Conservation (phyloP, 2,329 filamentous ascomycete genomes). For the Purpureocillium takamizusanense region DNA sequence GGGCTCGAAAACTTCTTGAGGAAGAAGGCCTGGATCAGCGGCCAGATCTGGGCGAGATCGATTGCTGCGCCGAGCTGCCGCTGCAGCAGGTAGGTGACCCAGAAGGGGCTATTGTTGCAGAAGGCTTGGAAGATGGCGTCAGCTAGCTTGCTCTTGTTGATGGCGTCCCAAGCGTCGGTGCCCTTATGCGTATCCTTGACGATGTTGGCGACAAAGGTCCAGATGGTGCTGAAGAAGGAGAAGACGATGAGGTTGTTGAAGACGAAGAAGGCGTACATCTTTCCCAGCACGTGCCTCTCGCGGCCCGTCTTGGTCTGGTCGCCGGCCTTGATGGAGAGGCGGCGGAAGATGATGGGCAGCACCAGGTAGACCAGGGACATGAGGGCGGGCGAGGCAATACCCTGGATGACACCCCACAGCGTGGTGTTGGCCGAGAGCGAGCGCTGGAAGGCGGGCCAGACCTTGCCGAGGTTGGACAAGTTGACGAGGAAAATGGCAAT, state of each 20-base stretch:
- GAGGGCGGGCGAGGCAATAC: conserved; percentile 80
- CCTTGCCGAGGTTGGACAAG: conserved; percentile 64
- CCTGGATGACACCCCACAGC: conserved; percentile 83
- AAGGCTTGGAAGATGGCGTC: conserved; percentile 61
- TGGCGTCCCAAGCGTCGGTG: conserved; percentile 57
- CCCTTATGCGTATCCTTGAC: conserved; percentile 47
- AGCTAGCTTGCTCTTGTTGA: conserved; percentile 56
- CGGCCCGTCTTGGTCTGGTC: conserved; percentile 88
- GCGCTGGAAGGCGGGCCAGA: conserved; percentile 68
- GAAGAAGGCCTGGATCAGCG: conserved; percentile 75
- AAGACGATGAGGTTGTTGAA: conserved; percentile 97
- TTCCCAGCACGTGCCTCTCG: conserved; percentile 82
- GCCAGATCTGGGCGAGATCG: conserved; percentile 83
- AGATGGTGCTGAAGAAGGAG: conserved; percentile 79
- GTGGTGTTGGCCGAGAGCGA: conserved; percentile 53
- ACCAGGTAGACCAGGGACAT: conserved; percentile 82
- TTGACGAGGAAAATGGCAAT: conserved; percentile 93
- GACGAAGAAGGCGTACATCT: conserved; percentile 91
- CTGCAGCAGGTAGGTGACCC: conserved; percentile 89
- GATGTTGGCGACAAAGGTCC: conserved; percentile 61
- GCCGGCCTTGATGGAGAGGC: conserved; percentile 72
- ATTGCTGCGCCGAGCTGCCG: conserved; percentile 89
- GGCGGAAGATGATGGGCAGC: conserved; percentile 84
- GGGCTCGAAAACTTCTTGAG: conserved; percentile 76
- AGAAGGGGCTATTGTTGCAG: conserved; percentile 79